Base-by-base conservation (phyloP, 148 eudicot genomes). In the Agrostemma githago region DNA sequence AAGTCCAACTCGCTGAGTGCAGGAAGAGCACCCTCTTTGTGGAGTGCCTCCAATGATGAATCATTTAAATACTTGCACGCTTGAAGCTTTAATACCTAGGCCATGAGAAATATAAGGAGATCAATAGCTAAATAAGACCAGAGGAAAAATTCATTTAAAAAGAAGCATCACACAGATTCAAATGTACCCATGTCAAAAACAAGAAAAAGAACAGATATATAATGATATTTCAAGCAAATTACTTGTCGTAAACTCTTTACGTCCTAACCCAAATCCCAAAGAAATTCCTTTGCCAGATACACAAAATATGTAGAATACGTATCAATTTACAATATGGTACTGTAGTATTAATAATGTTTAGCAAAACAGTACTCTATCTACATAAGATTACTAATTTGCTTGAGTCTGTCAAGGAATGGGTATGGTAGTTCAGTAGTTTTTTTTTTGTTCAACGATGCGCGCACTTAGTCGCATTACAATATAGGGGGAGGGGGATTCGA, bases 21-120 rank as follows among this genome's bases (percentile, higher is more conserved):
- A 19, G 97, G 98, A 73, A 94, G 88, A 77, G 97, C 93, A 71
- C 89, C 88, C 62, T 86, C 83, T 73, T 87, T 91, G 83, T 94
- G 87, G 34, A 94, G 89, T 72, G 96, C 89, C 82, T 91, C 96
- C 59, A 94, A 75, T 2, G 98, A 86, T 15, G 89, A 80, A 75
- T 91, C 92, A 75, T 77, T 78, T n/a, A 94, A 85, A 83, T 91
- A 91, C 84, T 94, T 94, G 89, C 98, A 94, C 11, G 98, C 98
- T 83, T 89, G 98, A 86, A 94, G 74, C 82, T 91, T 94, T 66
- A 94, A 71, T 63, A 91, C 93, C 98, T 94, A 63, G 5, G 78
- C 21, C 67, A 44, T 57, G 60, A 8, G 26, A 76, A 21, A 62
- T 8, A 26, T 57, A 17, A 40, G 4, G 17, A 76, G 9, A 53